phyloP scores from a whole-genome alignment of 1,284 basidiomycete genomes.

The Pulchroboletus neoregius region DNA sequence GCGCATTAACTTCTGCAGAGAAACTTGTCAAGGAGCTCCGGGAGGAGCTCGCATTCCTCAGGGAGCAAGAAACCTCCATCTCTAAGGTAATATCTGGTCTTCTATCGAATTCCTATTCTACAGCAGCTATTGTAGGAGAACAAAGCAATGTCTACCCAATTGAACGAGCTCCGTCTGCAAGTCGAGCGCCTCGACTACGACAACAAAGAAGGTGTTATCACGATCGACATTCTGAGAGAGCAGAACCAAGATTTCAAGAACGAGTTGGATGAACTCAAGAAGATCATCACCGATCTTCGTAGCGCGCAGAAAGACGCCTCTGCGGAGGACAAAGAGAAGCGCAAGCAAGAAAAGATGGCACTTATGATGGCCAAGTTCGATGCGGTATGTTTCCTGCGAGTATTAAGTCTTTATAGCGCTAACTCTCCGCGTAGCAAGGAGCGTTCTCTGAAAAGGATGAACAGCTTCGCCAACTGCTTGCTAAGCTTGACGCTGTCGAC shows the following conservation, averaged over 20 bases:
- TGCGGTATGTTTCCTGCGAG: constrained; percentile 53
- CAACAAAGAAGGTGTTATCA: constrained; percentile 91
- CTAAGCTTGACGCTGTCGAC: constrained; percentile 79
- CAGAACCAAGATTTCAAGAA: constrained; percentile 85
- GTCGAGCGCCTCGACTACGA: constrained; percentile 93
- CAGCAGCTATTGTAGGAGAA: constrained; percentile 62
- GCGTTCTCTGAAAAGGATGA: constrained; percentile 93
- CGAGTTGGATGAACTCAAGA: constrained; percentile 89
- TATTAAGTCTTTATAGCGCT: background rate
- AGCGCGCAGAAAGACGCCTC: constrained; percentile 80
- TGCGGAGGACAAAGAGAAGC: constrained; percentile 95
- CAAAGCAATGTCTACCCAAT: constrained; percentile 83
- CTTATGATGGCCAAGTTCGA: constrained; percentile 99
- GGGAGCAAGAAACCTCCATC: constrained; percentile 81
- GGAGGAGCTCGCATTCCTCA: constrained; percentile 84
- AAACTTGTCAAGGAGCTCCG: constrained; percentile 82
- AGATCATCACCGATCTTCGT: constrained; percentile 77
- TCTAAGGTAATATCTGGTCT: constrained; percentile 53
- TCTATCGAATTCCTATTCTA: constrained; percentile 5
- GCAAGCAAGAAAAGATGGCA: constrained; percentile 99
- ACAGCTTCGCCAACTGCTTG: constrained; percentile 78
- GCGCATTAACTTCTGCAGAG: constrained; percentile 67
- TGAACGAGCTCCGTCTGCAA: constrained; percentile 90
- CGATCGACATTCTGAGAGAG: constrained; percentile 95
- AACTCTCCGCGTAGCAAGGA: constrained; percentile 54